Base-by-base conservation (phyloP, 805 yeast genomes). In the Clavispora santaluciae region DNA sequence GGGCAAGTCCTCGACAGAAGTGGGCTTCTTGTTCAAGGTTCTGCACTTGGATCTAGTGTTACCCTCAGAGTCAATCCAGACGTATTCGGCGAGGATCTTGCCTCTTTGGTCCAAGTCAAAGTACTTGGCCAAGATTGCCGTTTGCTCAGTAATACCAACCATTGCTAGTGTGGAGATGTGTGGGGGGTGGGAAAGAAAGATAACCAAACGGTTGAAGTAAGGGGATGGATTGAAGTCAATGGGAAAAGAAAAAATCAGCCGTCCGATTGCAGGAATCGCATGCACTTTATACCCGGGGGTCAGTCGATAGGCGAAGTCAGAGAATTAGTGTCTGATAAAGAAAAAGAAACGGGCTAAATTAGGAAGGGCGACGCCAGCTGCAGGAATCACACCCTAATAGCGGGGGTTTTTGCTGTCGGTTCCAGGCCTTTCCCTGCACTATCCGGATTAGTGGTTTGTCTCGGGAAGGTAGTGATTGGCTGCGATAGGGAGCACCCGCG, bases 41-140 rank as follows among this genome's bases (percentile, higher is more conserved):
- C 83, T 86, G 71, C 96, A 89, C 75, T 93, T 93, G 47, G 97
- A 87, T 74, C 99, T 86, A 57, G 89, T 66, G 60, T 81, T 78
- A 63, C 95, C 95, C 51, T 84, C 76, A 54, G 95, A 86, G 64
- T 93, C 99, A 55, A 93, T 84, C 99, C 99, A 93, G 66, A 93
- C 82, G 74, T 93, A 93, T 71, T 93, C 99, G 49, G 99, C 99
- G 54, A 93, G 76, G 51, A 91, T 75, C 59, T 75, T 76, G 50
- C 95, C 96, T 55, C 80, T 76, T 75, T 90, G 97, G 66, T 82
- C 83, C 56, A 93, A 78, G 55, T 78, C 83, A 50, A 85, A 62
- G 63, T 91, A 91, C 72, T 90, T 91, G 60, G 81, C 76, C 60
- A 91, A 75, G 48, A 87, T 83, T 46, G 83, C 77, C 42, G 95